Conservation (phyloP, 2,329 filamentous ascomycete species). For the Microcyclosporella mali region DNA sequence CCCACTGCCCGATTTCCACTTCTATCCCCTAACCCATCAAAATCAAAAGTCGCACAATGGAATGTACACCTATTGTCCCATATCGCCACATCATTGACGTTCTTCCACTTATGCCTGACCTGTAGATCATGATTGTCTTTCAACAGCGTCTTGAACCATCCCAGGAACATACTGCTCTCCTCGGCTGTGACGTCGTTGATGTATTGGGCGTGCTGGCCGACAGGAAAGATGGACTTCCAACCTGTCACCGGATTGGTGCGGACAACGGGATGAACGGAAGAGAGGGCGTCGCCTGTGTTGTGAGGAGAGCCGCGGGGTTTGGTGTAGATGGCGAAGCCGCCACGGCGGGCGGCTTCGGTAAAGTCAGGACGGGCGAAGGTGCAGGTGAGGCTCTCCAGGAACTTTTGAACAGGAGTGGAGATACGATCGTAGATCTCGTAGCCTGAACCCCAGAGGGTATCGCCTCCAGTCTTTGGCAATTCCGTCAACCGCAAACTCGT, state of each 20-base stretch:
- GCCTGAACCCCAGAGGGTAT: conserved; percentile 62
- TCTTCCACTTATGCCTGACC: conserved; percentile 45
- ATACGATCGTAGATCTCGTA: conserved; percentile 63
- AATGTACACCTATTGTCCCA: conserved; percentile 61
- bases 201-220: conserved; percentile 52
- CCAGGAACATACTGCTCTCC: conserved; percentile 20
- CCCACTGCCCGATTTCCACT: conserved; percentile 50
- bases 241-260: conserved; percentile 56
- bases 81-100: conserved; percentile 48
- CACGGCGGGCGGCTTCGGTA: conserved; percentile 27
- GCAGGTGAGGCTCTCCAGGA: conserved; percentile 54
- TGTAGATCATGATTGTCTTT: conserved; percentile 48
- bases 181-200: conserved; percentile 46
- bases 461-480: conserved; percentile 48
- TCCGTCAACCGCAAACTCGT: conserved; percentile 52
- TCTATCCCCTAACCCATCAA: conserved; percentile 48
- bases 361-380: conserved; percentile 35
- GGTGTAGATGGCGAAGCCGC: conserved; percentile 14
- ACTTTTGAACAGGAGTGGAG: conserved; percentile 49
- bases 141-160: conserved; percentile 30
- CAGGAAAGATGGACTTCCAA: conserved; percentile 56
- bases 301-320: conserved; percentile 21
- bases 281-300: conserved; percentile 17
- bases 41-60: conserved; percentile 60
- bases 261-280: conserved; percentile 44